A percentile compares a stretch with the other conserved stretches of the same genome.
Conservation (phyloP, 1,284 basidiomycete genomes). For the Trametes polyzona region DNA sequence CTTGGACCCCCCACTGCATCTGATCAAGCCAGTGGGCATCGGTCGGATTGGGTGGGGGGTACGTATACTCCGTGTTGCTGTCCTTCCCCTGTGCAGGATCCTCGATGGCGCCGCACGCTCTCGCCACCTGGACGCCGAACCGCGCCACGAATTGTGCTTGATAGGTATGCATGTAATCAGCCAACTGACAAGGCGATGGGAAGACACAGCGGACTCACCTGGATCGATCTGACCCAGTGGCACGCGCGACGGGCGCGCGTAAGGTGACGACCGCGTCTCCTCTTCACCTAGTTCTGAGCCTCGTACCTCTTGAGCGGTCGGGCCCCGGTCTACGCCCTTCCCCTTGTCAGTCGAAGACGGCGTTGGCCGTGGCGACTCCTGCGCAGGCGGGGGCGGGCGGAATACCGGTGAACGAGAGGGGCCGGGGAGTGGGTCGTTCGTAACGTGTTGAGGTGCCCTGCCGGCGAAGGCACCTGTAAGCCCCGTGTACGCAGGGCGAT, state of each 20-base stretch:
- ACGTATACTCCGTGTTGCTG: conserved; percentile 1
- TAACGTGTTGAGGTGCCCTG: no score
- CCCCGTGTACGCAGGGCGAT: no score
- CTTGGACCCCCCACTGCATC: background rate
- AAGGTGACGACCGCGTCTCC: conserved; percentile 2
- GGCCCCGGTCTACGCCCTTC: conserved; percentile 5
- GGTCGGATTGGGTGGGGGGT: conserved; percentile 9
- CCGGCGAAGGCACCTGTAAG: no score
- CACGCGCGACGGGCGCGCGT: conserved; percentile 3
- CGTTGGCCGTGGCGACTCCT: background rate
- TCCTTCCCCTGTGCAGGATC: background rate
- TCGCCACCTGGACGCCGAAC: background rate
- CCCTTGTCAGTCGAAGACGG: conserved; percentile 2
- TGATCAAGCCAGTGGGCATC: conserved; percentile 7
- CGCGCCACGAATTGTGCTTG: background rate
- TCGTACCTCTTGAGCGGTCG: no score
- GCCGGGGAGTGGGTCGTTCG: no score
- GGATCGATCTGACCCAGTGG: background rate
- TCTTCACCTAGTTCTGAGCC: no score
- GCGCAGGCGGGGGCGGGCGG: no score
- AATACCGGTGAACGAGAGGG: no score
- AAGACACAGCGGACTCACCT: background rate
- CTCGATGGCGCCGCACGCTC: background rate
- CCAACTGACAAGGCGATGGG: background rate
- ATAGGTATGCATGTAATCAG: background rate